Evolutionary conservation across 805 yeast genomes (phyloP).

Genomic region (Nakazawaea sp.): DNA sequence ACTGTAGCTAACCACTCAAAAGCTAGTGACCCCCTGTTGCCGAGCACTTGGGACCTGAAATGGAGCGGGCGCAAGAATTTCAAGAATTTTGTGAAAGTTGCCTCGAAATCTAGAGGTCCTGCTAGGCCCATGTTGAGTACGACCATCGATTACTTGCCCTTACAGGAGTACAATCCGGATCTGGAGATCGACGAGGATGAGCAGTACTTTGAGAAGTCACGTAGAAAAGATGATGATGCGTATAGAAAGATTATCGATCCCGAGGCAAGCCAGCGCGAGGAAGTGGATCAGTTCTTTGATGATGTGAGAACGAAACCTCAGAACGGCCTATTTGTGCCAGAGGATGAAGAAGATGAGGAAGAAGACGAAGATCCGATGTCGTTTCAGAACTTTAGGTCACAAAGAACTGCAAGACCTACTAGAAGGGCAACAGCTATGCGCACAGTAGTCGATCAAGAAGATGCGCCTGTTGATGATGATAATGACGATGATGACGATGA

Average conservation of each 20-base stretch:
- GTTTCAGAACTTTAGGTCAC: too few relatives aligned
- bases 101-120: neutral
- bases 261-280: neutral
- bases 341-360: neutral
- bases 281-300: neutral
- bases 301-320: neutral
- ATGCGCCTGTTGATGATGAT: neutral
- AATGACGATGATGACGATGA: slow-evolving; percentile 12
- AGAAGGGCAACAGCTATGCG: neutral
- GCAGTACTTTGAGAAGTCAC: neutral
- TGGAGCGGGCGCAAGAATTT: slow-evolving; percentile 11
- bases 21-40: slow-evolving; percentile 2
- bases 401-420: too few relatives aligned
- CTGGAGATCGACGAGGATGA: slow-evolving; percentile 3
- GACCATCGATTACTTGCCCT: slow-evolving; percentile 4
- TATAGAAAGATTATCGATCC: neutral
- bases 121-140: neutral
- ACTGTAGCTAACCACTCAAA: neutral
- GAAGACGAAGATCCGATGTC: neutral
- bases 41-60: slow-evolving; percentile 6
- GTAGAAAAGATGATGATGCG: neutral
- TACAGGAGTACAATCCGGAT: slow-evolving; percentile 2
- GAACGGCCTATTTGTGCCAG: neutral
- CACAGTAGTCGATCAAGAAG: neutral
- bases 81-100: slow-evolving; percentile 7